These are phyloP conservation scores for Microsporum canis DNA, from an alignment of 2,329 filamentous ascomycete genomes.

Conservation along the genomic window DNA sequence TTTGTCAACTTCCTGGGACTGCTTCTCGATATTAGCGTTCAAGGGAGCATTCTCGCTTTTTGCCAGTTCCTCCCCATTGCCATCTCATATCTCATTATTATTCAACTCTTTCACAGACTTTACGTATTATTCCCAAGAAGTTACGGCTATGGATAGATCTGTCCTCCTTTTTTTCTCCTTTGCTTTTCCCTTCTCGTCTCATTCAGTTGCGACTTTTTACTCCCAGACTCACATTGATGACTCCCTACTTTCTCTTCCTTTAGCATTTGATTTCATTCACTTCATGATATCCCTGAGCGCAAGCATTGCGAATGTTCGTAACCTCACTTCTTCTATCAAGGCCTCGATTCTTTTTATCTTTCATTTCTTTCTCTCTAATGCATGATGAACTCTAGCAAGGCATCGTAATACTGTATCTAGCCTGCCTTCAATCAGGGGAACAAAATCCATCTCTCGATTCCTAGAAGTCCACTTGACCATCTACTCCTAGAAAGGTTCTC, in stretches of 20 bases:
- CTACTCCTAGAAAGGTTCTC: no score
- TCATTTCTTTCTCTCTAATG: neutral
- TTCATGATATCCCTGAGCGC: conserved; percentile 2
- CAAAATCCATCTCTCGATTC: neutral
- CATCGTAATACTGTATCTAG: neutral
- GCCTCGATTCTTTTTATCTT: neutral
- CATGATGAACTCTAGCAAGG: neutral
- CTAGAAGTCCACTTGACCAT: no score
- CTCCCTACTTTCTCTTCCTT: neutral
- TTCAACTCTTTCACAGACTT: neutral
- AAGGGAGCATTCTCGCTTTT: neutral
- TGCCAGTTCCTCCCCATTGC: neutral
- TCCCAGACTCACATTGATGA: neutral
- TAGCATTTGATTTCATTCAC: neutral
- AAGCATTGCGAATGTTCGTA: neutral
- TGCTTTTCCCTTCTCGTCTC: neutral
- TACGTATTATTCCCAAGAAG: neutral
- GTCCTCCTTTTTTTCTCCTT: neutral
- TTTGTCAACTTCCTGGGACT: neutral
- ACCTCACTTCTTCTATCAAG: neutral
- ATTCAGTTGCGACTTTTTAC: neutral
- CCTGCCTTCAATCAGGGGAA: neutral
- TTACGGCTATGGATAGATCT: conserved; percentile 3
- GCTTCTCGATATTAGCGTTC: neutral
- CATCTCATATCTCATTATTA: neutral